Percentiles rank a stretch among this genome's conserved stretches.
phyloP scores from a whole-genome alignment of 225 moss, liverwort and hornwort species.

The Takakia lepidozioides region DNA sequence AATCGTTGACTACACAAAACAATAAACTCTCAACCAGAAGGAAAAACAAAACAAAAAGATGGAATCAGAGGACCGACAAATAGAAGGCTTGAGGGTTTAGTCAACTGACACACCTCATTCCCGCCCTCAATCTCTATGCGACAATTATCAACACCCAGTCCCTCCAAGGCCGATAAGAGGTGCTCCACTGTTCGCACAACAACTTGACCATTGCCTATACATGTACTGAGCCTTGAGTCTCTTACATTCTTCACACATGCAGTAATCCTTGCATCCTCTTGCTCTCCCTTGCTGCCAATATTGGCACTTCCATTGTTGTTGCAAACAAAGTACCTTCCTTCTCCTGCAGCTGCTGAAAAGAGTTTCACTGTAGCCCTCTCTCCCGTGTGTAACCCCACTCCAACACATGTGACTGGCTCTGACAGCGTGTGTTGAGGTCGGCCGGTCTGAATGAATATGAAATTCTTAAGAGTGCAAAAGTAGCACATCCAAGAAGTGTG shows the following conservation, averaged over 20 bases:
- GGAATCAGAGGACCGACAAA: too few relatives aligned
- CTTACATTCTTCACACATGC: conserved; percentile 55
- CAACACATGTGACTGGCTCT: conserved; percentile 40
- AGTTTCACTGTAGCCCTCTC: conserved; percentile 54
- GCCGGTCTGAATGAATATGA: too few relatives aligned
- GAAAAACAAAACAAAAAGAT: too few relatives aligned
- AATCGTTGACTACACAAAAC: too few relatives aligned
- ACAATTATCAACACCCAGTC: conserved; percentile 91
- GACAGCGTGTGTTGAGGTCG: conserved; percentile 57
- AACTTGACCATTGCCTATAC: conserved; percentile 40
- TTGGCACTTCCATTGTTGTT: too few relatives aligned
- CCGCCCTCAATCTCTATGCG: conserved; percentile 80
- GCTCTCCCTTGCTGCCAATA: conserved; percentile 9
- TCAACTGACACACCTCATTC: conserved; percentile 39
- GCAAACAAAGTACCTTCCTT: conserved; percentile 90
- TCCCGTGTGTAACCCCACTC: conserved; percentile 83
- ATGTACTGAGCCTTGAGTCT: conserved; percentile 78
- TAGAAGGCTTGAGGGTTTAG: too few relatives aligned
- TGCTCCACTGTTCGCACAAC: conserved; percentile 82
- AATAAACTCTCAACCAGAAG: too few relatives aligned
- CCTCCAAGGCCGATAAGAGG: conserved; percentile 86
- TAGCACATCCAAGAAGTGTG: too few relatives aligned
- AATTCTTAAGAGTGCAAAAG: too few relatives aligned
- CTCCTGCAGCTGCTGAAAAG: conserved; percentile 56
- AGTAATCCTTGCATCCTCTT: conserved; percentile 25